Conservation (phyloP, 1,139 yeast species). For the Yamadazyma dendronema region DNA sequence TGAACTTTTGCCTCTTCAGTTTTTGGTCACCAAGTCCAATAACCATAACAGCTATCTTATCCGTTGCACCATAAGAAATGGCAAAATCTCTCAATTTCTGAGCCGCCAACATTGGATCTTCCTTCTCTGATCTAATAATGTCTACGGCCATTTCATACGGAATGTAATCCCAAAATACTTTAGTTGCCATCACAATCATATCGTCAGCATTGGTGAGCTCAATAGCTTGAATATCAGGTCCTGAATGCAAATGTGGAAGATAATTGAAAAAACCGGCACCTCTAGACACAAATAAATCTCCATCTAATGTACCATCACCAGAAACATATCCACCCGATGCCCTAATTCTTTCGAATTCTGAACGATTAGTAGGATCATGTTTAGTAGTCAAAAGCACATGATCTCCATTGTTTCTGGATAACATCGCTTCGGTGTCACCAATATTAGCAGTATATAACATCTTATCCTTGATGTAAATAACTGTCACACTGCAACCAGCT, state of each 20-base stretch:
- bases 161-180: constrained; percentile 81
- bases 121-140: constrained; percentile 76
- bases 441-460: constrained; percentile 79
- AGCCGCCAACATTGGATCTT: constrained; percentile 89
- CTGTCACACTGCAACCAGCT: constrained; percentile 86
- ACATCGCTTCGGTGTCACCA: constrained; percentile 85
- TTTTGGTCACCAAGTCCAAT: constrained; percentile 56
- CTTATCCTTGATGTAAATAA: constrained; percentile 72
- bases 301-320: constrained; percentile 83
- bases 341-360: constrained; percentile 83
- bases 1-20: constrained; percentile 26
- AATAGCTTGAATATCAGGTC: constrained; percentile 71
- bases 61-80: constrained; percentile 83
- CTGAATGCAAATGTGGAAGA: constrained; percentile 86
- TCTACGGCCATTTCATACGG: constrained; percentile 88
- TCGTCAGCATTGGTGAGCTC: constrained; percentile 73
- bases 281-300: constrained; percentile 77
- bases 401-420: constrained; percentile 81
- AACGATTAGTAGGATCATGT: constrained; percentile 79
- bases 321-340: constrained; percentile 90
- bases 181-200: constrained; percentile 81
- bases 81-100: constrained; percentile 93
- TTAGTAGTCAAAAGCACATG: constrained; percentile 68
- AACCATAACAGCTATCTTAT: constrained; percentile 82
- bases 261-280: constrained; percentile 89